Evolutionary conservation across 2,329 filamentous ascomycete species (phyloP).

Genomic region (Fusarium agapanthi): DNA sequence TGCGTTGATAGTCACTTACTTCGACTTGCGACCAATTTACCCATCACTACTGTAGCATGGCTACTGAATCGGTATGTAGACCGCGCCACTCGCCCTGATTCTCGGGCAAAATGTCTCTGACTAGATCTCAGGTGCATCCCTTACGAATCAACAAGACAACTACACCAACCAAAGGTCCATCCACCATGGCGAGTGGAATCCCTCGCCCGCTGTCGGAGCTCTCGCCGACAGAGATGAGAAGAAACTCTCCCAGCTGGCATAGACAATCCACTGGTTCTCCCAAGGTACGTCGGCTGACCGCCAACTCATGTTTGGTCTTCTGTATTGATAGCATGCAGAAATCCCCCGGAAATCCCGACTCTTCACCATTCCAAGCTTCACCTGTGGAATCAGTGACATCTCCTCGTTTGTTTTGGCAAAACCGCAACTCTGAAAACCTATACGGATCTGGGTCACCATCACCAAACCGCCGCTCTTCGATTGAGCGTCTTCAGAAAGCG

Average conservation of each 20-base stretch:
- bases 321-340: slow-evolving; percentile 61
- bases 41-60: slow-evolving; percentile 45
- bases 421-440: slow-evolving; percentile 78
- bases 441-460: slow-evolving; percentile 71
- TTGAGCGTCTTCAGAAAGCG: slow-evolving; percentile 93
- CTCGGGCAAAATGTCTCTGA: slow-evolving; percentile 37
- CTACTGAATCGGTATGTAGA: slow-evolving; percentile 51
- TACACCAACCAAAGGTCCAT: slow-evolving; percentile 63
- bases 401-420: slow-evolving; percentile 92
- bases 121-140: slow-evolving; percentile 70
- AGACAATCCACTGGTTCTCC: slow-evolving; percentile 69
- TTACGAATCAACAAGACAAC: slow-evolving; percentile 80
- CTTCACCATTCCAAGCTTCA: slow-evolving; percentile 86
- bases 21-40: slow-evolving; percentile 34
- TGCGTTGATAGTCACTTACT: slow-evolving; percentile 45
- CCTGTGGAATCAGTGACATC: slow-evolving; percentile 75
- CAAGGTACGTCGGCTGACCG: slow-evolving; percentile 45
- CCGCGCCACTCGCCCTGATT: slow-evolving; percentile 24
- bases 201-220: slow-evolving; percentile 88
- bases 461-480: slow-evolving; percentile 83
- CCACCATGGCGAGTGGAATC: slow-evolving; percentile 68
- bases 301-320: slow-evolving; percentile 17
- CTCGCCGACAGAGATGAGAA: slow-evolving; percentile 82
- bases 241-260: slow-evolving; percentile 93
- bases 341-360: slow-evolving; percentile 74